These are phyloP conservation scores for Paxillus rubicundulus DNA, from an alignment of 768 basidiomycete species.

Conservation along the genomic window DNA sequence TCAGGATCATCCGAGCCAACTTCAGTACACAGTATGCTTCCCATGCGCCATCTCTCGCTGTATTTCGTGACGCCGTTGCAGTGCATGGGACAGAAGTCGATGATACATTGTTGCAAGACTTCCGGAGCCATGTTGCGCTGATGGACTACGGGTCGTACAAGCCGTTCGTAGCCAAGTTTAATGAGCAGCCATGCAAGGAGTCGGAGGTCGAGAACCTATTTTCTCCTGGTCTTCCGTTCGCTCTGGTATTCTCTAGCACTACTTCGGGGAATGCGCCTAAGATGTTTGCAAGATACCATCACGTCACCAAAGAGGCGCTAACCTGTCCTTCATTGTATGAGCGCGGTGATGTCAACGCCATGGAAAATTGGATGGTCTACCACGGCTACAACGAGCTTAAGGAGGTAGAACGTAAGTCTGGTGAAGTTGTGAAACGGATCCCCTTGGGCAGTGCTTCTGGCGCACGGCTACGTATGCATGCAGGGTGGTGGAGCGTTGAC, in stretches of 20 bases:
- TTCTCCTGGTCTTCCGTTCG: too few species aligned
- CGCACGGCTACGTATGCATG: neutral
- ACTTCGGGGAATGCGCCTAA: neutral
- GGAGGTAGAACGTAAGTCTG: neutral
- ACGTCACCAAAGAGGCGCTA: neutral
- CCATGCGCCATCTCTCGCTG: neutral
- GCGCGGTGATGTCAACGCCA: neutral
- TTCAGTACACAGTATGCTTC: neutral
- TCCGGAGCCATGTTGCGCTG: too few species aligned
- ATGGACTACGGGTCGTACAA: too few species aligned
- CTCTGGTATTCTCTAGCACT: too few species aligned
- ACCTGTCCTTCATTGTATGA: neutral
- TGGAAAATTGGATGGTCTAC: neutral
- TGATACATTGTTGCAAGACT: too few species aligned
- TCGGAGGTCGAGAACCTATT: too few species aligned
- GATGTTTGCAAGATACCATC: constrained; percentile 1
- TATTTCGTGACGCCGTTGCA: neutral
- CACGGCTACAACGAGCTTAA: neutral
- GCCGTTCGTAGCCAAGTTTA: too few species aligned
- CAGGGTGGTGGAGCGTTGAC: neutral
- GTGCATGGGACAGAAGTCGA: too few species aligned
- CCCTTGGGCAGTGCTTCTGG: neutral
- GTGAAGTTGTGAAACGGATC: neutral
- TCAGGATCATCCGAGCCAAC: neutral
- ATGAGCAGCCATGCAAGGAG: too few species aligned